A percentile compares a stretch with the other conserved stretches of the same genome.
Conservation (phyloP, 208 protist genomes). For the Naegleria lovaniensis region DNA sequence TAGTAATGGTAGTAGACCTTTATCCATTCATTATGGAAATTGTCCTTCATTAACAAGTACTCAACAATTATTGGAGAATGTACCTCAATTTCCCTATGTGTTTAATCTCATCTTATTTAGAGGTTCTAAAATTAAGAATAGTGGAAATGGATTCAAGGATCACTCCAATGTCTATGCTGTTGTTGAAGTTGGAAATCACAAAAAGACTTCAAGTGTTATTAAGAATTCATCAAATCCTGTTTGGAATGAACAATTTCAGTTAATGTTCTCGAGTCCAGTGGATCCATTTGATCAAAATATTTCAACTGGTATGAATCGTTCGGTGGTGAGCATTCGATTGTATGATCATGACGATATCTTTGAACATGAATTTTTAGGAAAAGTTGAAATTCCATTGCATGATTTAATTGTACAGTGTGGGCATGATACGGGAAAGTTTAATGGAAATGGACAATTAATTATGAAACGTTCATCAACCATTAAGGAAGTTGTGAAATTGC, state of each 20-base stretch:
- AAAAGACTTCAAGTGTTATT: background rate
- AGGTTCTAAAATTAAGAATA: background rate
- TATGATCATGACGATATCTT: constrained; percentile 2
- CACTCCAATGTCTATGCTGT: background rate
- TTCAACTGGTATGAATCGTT: background rate
- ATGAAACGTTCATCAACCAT: background rate
- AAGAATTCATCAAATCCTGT: background rate
- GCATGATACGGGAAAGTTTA: background rate
- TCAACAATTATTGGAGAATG: no score
- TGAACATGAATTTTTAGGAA: background rate
- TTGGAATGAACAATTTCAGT: background rate
- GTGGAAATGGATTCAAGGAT: background rate
- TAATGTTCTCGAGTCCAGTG: background rate
- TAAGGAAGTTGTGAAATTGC: background rate
- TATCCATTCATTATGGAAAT: no score
- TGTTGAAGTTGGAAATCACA: background rate
- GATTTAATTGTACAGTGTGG: background rate
- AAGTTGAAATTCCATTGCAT: background rate
- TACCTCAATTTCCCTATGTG: background rate
- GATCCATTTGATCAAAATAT: background rate
- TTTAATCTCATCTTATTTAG: background rate
- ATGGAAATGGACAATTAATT: background rate
- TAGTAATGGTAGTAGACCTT: no score
- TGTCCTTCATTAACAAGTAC: no score
- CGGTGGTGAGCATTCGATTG: background rate